Percentiles rank a stretch among this genome's conserved stretches.
phyloP scores from a whole-genome alignment of 768 basidiomycete species.

The Psilocybe sp. region DNA sequence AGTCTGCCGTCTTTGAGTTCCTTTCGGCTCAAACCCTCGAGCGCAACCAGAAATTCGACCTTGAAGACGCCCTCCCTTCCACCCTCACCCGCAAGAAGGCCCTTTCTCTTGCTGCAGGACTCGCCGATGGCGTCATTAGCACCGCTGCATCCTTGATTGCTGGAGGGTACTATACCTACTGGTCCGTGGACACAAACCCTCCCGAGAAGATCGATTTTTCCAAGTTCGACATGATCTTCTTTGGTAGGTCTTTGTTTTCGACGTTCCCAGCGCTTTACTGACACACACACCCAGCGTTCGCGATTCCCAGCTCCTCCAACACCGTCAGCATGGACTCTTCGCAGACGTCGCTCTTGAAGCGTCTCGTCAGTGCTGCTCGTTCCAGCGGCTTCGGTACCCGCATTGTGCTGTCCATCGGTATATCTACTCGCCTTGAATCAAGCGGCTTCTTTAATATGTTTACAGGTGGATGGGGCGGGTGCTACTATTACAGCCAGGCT shows the following conservation, averaged over 20 bases:
- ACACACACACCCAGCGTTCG: slow-evolving; percentile 51
- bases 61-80: slow-evolving; percentile 46
- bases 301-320: slow-evolving; percentile 57
- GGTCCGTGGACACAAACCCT: slow-evolving; percentile 43
- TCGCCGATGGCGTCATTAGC: slow-evolving; percentile 17
- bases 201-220: slow-evolving; percentile 62
- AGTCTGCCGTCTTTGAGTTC: slow-evolving; percentile 35
- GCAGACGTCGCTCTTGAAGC: slow-evolving; percentile 48
- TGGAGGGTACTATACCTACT: slow-evolving; percentile 50
- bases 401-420: slow-evolving; percentile 33
- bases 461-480: slow-evolving; percentile 72
- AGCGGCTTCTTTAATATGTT: slow-evolving; percentile 4
- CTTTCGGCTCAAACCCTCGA: slow-evolving; percentile 25
- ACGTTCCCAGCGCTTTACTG: slow-evolving; percentile 1
- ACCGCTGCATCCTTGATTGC: slow-evolving; percentile 31
- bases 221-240: slow-evolving; percentile 67
- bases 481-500: slow-evolving; percentile 60
- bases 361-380: slow-evolving; percentile 56
- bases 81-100: slow-evolving; percentile 39
- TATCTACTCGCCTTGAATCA: neutral
- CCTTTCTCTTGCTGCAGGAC: slow-evolving; percentile 16
- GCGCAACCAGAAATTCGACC: slow-evolving; percentile 28
- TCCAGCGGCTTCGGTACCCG: slow-evolving; percentile 57
- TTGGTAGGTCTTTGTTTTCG: slow-evolving; percentile 35
- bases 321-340: slow-evolving; percentile 45